A percentile compares a stretch with the other conserved stretches of the same genome.
These are phyloP conservation scores for Hypoxylon sp. DNA, from an alignment of 2,329 filamentous ascomycete species.

Conservation along the genomic window DNA sequence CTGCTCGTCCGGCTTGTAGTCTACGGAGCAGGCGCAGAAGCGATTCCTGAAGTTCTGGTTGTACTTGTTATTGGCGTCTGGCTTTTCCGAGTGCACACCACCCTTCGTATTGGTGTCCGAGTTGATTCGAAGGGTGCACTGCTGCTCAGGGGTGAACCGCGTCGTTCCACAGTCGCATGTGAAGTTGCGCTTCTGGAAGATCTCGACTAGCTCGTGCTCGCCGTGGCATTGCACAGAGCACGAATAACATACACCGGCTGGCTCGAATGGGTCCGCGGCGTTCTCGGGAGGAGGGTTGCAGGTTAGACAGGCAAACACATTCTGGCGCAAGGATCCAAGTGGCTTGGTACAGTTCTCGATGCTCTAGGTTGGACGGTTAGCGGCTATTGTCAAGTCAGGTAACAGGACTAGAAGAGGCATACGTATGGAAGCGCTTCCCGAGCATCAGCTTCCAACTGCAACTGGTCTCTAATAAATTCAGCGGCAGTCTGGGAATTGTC, in stretches of 20 bases:
- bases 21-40: slow-evolving; percentile 88
- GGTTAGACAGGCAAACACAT: slow-evolving; percentile 89
- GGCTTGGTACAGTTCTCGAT: slow-evolving; percentile 92
- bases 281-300: slow-evolving; percentile 82
- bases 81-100: slow-evolving; percentile 76
- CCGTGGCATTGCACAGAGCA: slow-evolving; percentile 97
- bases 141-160: slow-evolving; percentile 70
- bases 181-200: slow-evolving; percentile 95
- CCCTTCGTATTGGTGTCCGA: slow-evolving; percentile 77
- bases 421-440: slow-evolving; percentile 95
- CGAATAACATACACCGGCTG: slow-evolving; percentile 92
- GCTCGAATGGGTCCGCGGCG: slow-evolving; percentile 67
- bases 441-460: slow-evolving; percentile 91
- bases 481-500: slow-evolving; percentile 75
- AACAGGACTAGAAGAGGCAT: slow-evolving; percentile 45
- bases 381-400: slow-evolving; percentile 20
- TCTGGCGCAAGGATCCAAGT: slow-evolving; percentile 88
- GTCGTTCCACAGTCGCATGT: slow-evolving; percentile 95
- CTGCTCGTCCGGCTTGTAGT: slow-evolving; percentile 88
- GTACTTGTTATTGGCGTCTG: slow-evolving; percentile 80
- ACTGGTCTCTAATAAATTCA: slow-evolving; percentile 86
- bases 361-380: slow-evolving; percentile 63
- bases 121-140: slow-evolving; percentile 80
- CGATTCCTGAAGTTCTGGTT: slow-evolving; percentile 94
- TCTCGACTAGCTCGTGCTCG: slow-evolving; percentile 91